Evolutionary conservation across 306 rosid genomes (phyloP).

Genomic region (Vigna reflexopilosa): DNA sequence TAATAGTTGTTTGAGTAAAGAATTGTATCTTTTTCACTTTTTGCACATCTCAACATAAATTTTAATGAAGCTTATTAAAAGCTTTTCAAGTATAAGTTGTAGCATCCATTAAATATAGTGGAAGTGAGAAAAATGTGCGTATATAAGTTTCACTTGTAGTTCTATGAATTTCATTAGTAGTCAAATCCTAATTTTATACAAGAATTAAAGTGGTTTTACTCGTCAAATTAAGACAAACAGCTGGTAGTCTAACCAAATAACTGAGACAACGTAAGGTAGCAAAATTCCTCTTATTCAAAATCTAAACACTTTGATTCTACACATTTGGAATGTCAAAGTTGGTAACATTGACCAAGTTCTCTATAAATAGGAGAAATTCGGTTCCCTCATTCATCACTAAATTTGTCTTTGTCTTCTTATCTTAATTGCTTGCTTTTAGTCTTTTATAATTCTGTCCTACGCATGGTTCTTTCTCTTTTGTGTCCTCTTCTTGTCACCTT

Average conservation of each 20-base stretch:
- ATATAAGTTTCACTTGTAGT: neutral
- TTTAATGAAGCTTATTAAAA: neutral
- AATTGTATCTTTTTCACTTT: neutral
- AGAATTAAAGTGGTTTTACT: slow-evolving; percentile 36
- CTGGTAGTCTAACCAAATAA: slow-evolving; percentile 36
- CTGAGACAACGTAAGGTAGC: slow-evolving; percentile 19
- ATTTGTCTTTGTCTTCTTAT: slow-evolving; percentile 33
- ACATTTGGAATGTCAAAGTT: slow-evolving; percentile 52
- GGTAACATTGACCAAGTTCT: slow-evolving; percentile 48
- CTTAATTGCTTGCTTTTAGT: slow-evolving; percentile 9
- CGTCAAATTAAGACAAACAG: slow-evolving; percentile 28
- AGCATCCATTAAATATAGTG: neutral
- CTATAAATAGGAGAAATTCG: slow-evolving; percentile 58
- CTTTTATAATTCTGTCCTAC: neutral
- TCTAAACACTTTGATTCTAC: slow-evolving; percentile 9
- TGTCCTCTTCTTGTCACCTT: slow-evolving; percentile 53
- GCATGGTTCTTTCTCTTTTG: slow-evolving; percentile 63
- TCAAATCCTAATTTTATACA: neutral
- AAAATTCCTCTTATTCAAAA: slow-evolving; percentile 31
- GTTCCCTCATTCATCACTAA: slow-evolving; percentile 45
- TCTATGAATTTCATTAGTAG: neutral
- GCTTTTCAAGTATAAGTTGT: neutral
- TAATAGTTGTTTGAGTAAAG: too few relatives aligned
- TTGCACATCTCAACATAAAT: neutral
- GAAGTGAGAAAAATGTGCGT: neutral